Evolutionary conservation across 2,329 filamentous ascomycete genomes (phyloP).

Genomic region (Penicillium brevicompactum): DNA sequence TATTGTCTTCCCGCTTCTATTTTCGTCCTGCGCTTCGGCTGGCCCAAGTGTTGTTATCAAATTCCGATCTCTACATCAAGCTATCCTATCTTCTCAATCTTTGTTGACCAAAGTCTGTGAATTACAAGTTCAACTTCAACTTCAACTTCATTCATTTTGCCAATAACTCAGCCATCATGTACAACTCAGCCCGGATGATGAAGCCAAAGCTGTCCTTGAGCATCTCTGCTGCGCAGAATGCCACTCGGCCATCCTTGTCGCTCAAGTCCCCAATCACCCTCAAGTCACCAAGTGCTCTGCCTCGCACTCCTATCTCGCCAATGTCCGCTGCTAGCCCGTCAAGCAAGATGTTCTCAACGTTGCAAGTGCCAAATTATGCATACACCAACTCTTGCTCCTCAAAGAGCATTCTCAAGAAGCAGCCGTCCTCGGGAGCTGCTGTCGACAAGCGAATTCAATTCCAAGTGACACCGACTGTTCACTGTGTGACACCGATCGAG

Average conservation of each 20-base stretch:
- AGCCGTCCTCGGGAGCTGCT: constrained; percentile 19
- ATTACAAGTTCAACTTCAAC: constrained; percentile 2
- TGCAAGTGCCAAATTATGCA: constrained; percentile 43
- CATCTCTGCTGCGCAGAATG: constrained; percentile 42
- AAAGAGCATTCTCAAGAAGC: constrained; percentile 53
- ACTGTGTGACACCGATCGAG: constrained; percentile 53
- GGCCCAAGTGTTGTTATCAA: constrained; percentile 43
- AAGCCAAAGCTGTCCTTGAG: constrained; percentile 52
- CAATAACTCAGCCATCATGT: constrained; percentile 35
- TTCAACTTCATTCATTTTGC: constrained; percentile 8
- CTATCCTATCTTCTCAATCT: constrained; percentile 22
- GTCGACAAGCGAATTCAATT: constrained; percentile 47
- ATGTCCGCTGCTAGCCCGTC: constrained; percentile 45
- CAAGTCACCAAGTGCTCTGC: constrained; percentile 44
- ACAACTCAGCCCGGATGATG: constrained; percentile 37
- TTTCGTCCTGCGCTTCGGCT: constrained; percentile 41
- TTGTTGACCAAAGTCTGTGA: constrained; percentile 39
- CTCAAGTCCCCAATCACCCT: constrained; percentile 52
- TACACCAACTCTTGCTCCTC: constrained; percentile 49
- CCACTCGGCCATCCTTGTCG: constrained; percentile 41
- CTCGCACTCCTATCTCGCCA: constrained; percentile 48
- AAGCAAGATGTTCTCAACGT: constrained; percentile 44
- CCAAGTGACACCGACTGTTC: constrained; percentile 45
- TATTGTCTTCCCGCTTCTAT: constrained; percentile 35
- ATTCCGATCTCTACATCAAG: constrained; percentile 22